Conservation (phyloP, 108 stramenopile genomes). For the Fragilariopsis cylindrus region DNA sequence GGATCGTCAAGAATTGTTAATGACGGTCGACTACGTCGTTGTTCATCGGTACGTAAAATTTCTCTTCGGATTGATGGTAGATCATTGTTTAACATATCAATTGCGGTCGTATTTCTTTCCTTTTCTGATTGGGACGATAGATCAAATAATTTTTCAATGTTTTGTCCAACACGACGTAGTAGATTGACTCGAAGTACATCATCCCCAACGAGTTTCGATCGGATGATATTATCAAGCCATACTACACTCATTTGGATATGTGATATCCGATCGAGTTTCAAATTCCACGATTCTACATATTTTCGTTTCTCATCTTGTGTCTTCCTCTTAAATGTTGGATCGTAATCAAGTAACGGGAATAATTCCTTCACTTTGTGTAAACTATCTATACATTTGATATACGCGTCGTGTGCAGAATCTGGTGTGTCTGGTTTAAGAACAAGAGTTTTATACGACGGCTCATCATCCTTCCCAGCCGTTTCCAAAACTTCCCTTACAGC, state of each 20-base stretch:
- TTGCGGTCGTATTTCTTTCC: background rate
- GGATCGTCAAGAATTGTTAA: background rate
- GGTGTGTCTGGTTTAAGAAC: background rate
- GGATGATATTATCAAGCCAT: background rate
- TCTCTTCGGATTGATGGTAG: background rate
- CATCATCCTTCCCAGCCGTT: background rate
- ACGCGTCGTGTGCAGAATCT: background rate
- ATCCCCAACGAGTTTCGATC: background rate
- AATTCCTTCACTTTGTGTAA: background rate
- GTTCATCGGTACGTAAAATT: background rate
- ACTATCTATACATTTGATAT: background rate
- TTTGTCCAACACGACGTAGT: background rate
- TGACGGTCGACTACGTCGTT: background rate
- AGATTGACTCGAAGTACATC: background rate
- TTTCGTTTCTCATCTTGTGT: background rate
- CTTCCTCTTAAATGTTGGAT: background rate
- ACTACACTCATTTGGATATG: background rate
- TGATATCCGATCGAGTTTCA: background rate
- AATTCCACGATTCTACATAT: background rate
- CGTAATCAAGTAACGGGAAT: background rate
- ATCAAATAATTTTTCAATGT: background rate
- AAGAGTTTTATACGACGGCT: background rate
- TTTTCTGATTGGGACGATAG: background rate
- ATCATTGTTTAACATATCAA: slow-evolving; percentile 6
- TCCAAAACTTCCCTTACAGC: background rate